These are phyloP conservation scores for Diaporthe batatas DNA, from an alignment of 2,329 filamentous ascomycete genomes.

Conservation along the genomic window DNA sequence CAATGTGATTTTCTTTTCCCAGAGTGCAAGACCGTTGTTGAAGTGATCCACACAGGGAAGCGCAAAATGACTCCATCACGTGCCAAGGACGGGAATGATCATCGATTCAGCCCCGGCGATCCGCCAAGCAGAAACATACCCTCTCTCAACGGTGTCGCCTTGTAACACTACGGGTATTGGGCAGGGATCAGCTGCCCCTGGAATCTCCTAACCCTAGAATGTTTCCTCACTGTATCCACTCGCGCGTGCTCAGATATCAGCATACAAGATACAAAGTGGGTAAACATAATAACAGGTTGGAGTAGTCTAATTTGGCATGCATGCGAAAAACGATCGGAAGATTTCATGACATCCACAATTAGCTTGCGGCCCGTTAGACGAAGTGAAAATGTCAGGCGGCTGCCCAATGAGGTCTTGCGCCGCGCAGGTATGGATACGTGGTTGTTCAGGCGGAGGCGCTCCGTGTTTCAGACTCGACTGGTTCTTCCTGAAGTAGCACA, in stretches of 20 bases:
- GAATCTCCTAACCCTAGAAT: slow-evolving; percentile 17
- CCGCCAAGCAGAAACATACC: slow-evolving; percentile 4
- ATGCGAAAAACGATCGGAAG: slow-evolving; percentile 1
- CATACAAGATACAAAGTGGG: background rate
- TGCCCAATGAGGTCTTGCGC: slow-evolving; percentile 17
- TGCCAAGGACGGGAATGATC: background rate
- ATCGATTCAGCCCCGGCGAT: background rate
- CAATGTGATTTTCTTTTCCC: too few species aligned
- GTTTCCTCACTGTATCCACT: background rate
- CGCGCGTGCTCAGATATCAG: background rate
- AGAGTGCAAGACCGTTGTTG: background rate
- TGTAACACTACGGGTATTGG: slow-evolving; percentile 12
- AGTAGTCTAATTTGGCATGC: slow-evolving; percentile 17
- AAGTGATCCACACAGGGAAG: background rate
- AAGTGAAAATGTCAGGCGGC: background rate
- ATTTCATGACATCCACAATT: slow-evolving; percentile 24
- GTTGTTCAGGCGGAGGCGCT: slow-evolving; percentile 28
- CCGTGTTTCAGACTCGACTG: slow-evolving; percentile 39
- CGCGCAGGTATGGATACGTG: background rate
- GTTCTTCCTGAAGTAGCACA: slow-evolving; percentile 29
- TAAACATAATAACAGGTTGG: slow-evolving; percentile 1
- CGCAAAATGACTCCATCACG: background rate
- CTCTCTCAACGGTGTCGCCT: slow-evolving; percentile 16
- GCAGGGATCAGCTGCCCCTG: slow-evolving; percentile 17
- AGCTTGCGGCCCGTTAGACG: slow-evolving; percentile 18